Evolutionary conservation across 495 filamentous ascomycete species (phyloP).

Genomic region (Chaetomium fimeti): DNA sequence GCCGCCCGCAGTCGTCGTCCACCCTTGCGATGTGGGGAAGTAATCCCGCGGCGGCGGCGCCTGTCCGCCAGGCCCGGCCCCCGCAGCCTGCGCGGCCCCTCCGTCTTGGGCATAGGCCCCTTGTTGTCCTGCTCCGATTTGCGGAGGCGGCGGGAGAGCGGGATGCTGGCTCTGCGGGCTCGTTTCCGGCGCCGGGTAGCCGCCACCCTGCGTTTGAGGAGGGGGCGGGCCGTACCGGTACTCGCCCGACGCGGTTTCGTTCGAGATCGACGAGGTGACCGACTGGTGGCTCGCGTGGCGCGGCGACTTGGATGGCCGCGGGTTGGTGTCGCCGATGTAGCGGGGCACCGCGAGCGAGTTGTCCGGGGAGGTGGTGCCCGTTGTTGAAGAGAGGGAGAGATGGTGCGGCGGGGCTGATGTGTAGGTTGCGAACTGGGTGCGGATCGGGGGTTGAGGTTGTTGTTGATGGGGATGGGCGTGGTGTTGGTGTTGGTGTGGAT

Average conservation of each 20-base stretch:
- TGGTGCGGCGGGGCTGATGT: conserved; percentile 42
- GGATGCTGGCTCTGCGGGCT: conserved; percentile 3
- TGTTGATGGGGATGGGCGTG: neutral
- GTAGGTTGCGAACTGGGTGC: conserved; percentile 50
- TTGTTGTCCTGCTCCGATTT: neutral
- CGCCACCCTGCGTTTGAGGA: neutral
- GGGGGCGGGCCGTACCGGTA: conserved; percentile 50
- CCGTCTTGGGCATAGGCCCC: neutral
- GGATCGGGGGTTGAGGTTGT: conserved; percentile 37
- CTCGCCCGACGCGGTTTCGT: conserved; percentile 47
- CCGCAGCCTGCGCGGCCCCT: conserved; percentile 3
- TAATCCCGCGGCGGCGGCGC: conserved; percentile 45
- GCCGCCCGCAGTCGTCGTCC: conserved; percentile 47
- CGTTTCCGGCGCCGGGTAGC: neutral
- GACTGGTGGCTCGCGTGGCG: conserved; percentile 52
- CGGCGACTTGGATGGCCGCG: conserved; percentile 54
- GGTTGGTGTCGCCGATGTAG: conserved; percentile 52
- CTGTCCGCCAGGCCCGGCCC: conserved; percentile 18
- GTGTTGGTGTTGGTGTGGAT: conserved; percentile 34
- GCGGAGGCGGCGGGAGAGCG: conserved; percentile 1
- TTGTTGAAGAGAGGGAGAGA: conserved; percentile 43
- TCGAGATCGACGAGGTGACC: conserved; percentile 42
- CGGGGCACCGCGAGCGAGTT: conserved; percentile 45
- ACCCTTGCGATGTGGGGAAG: conserved; percentile 46
- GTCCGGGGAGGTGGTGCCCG: conserved; percentile 26